A percentile compares a stretch with the other conserved stretches of the same genome.
Conservation (phyloP, 768 basidiomycete genomes). For the Floccularia luteovirens region DNA sequence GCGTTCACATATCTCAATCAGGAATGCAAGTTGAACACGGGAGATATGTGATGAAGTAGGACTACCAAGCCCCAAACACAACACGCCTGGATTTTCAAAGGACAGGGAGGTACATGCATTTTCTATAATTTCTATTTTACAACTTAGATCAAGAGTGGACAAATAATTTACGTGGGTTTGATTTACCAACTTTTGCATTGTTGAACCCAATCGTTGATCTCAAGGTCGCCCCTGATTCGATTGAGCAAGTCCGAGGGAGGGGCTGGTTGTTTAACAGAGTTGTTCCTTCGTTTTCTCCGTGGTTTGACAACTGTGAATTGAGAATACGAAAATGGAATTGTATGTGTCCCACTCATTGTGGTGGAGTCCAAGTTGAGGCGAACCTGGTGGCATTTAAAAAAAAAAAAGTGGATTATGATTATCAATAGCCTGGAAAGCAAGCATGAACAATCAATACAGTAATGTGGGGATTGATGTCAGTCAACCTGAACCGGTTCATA, state of each 20-base stretch:
- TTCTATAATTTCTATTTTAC: slow-evolving; percentile 24
- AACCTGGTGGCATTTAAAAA: not conserved
- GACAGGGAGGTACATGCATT: slow-evolving; percentile 19
- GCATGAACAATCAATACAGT: slow-evolving; percentile 10
- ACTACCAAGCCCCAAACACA: slow-evolving; percentile 74
- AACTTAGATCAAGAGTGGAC: slow-evolving; percentile 3
- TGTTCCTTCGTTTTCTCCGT: slow-evolving; percentile 46
- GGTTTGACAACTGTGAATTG: slow-evolving; percentile 44
- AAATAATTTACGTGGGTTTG: slow-evolving; percentile 1
- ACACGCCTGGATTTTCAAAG: slow-evolving; percentile 24
- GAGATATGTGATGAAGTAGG: slow-evolving; percentile 56
- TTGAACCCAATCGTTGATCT: slow-evolving; percentile 43
- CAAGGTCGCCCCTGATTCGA: slow-evolving; percentile 37
- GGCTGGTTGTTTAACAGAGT: slow-evolving; percentile 16
- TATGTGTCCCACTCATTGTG: slow-evolving; percentile 11
- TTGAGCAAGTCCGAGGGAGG: slow-evolving; percentile 29
- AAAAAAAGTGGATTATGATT: not conserved
- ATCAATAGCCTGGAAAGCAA: slow-evolving; percentile 8
- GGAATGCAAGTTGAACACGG: slow-evolving; percentile 61
- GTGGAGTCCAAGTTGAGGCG: not conserved
- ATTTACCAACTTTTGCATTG: slow-evolving; percentile 44
- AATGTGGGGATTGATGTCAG: too few species aligned
- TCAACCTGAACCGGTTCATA: slow-evolving; percentile 19
- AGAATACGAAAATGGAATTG: slow-evolving; percentile 34
- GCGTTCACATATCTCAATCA: slow-evolving; percentile 43